Conservation (phyloP, 2,329 filamentous ascomycete genomes). For the Alternaria burnsii region DNA sequence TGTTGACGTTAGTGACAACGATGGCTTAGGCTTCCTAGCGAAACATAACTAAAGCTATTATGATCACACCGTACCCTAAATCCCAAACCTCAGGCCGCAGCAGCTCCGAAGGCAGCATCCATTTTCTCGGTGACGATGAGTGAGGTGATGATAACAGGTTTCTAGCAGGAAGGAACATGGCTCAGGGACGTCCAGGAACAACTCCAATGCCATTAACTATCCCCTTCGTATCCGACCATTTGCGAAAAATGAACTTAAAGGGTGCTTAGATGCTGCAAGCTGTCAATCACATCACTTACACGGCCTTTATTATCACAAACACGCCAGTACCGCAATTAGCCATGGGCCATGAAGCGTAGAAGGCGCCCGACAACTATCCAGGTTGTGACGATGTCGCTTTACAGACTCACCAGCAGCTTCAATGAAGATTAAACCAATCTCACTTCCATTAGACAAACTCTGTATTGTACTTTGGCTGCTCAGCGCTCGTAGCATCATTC, state of each 20-base stretch:
- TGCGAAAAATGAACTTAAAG: too few species aligned
- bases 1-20: neutral
- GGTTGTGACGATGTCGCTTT: neutral
- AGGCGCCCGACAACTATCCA: neutral
- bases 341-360: neutral
- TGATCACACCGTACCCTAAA: too few species aligned
- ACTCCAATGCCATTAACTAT: neutral
- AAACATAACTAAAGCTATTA: too few species aligned
- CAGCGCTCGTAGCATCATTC: neutral
- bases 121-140: too few species aligned
- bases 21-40: too few species aligned
- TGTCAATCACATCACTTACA: neutral
- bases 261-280: neutral
- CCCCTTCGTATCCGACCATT: neutral
- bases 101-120: too few species aligned
- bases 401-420: neutral
- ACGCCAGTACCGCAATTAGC: neutral
- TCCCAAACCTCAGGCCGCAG: too few species aligned
- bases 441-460: rapidly evolving
- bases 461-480: neutral
- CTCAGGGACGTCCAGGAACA: neutral
- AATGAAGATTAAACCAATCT: neutral
- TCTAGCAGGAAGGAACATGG: neutral
- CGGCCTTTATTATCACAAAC: too few species aligned
- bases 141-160: neutral